Evolutionary conservation across 202 grass and related monocot genomes (phyloP), one percentile per base, ranked within the genome.

Genomic region (Panicum virgatum): DNA sequence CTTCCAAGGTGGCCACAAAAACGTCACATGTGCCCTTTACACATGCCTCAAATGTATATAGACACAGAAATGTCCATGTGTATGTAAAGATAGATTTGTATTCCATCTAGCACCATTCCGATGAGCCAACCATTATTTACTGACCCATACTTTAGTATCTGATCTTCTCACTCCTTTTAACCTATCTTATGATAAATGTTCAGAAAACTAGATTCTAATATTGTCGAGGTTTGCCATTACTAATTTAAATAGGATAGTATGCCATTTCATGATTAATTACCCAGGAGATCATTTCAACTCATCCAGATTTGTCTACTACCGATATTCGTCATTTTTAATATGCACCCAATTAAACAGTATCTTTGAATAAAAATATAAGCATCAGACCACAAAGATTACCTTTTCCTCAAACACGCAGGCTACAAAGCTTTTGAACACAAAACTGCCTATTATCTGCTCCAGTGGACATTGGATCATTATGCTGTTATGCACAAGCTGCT

Each of bases 1-100:
- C 47, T 59, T 79, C 26, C 62, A 83, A 60, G 75, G 34, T 80
- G 43, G 43, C 25, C 20, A 25, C 10, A 4, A 70, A 68, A 47
- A 19, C 16, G 39, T 8, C 20, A 43, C 22, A 44, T 63, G 13
- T 20, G 20, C 22, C 29, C 59, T 11, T 62, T 27, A 73, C 25
- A 34, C 7, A 26, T 50, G 25, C 29, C 5, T 39, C 12, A 44
- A 57, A 56, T 75, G 26, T 74, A 66, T 46, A 34, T 22, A 53
- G 26, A 67, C 5, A 83, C 6, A 76, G 12, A 65, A 56, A 57
- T 56, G 13, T 7, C 26, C 45, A 74, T 43, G 59, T 43, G 34
- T 53, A 83, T 8, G 16, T 62, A 61, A 62, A 63, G 15, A 51
- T 9, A 80, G 34, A 58, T 29, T 40, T 81, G 6, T 5, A 51